A percentile compares a stretch with the other conserved stretches of the same genome.
Conservation (phyloP, 805 yeast species). For the Wickerhamomyces rabaulensis region DNA sequence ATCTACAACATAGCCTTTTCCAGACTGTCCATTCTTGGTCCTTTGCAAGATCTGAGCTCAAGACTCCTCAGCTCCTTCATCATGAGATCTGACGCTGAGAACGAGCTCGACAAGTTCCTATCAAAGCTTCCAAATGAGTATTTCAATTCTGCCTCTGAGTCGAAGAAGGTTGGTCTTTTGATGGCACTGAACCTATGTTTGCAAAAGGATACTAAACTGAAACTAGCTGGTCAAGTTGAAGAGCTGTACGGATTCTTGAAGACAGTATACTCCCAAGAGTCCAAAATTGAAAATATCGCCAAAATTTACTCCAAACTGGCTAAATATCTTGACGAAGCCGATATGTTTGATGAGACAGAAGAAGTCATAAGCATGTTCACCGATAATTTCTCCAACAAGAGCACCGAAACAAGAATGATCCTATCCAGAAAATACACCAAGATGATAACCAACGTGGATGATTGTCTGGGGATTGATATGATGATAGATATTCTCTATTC, state of each 20-base stretch:
- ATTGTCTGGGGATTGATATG: constrained; percentile 38
- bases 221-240: neutral
- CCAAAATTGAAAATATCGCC: constrained; percentile 11
- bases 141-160: constrained; percentile 7
- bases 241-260: constrained; percentile 1
- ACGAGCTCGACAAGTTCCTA: constrained; percentile 7
- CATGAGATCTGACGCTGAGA: constrained; percentile 21
- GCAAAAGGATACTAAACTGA: constrained; percentile 16
- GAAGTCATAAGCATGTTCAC: constrained; percentile 44
- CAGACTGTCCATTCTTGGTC: constrained; percentile 40
- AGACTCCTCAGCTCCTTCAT: constrained; percentile 27
- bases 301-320: constrained; percentile 23
- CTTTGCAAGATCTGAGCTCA: constrained; percentile 26
- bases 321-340: constrained; percentile 10
- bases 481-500: constrained; percentile 22
- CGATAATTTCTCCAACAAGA: constrained; percentile 38
- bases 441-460: constrained; percentile 31
- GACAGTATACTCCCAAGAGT: neutral
- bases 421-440: constrained; percentile 63
- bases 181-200: constrained; percentile 16
- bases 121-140: constrained; percentile 11
- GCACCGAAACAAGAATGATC: constrained; percentile 54
- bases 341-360: constrained; percentile 32
- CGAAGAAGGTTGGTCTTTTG: constrained; percentile 12
- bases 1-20: constrained; percentile 32